Base-by-base conservation (phyloP, 202 grass and related monocot genomes). In the Alloteropsis angusta region DNA sequence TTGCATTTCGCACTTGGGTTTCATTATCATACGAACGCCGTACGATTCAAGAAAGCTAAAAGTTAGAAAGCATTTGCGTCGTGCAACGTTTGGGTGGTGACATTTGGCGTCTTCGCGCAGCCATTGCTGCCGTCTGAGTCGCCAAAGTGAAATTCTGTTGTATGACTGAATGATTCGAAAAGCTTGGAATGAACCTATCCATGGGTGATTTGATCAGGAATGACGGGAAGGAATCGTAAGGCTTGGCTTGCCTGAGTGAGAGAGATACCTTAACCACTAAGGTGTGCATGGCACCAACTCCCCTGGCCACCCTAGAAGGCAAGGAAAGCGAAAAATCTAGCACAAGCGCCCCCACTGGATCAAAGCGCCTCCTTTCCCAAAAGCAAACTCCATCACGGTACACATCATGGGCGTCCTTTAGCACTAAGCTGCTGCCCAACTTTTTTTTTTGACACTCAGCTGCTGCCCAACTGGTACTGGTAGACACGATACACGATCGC, bases 241-340 rank as follows among this genome's bases (percentile, higher is more conserved):
- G 74, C 53, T 74, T 74, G 25, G 43, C 60, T 75, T 74, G 75
- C 19, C 19, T 34, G 78, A 77, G 66, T 8, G 78, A 81, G 78
- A 85, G 78, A 81, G 78, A 85, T 89, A 78, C 77, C 82, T 82
- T 85, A 89, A 82, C 82, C 78, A 61, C 66, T 82, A 89, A 85
- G 87, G 73, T 68, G 60, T 57, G 41, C 80, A 41, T 80, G 76
- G 75, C 43, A 85, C 79, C 66, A 74, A 36, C 60, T 65, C 46
- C 50, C 75, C 50, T 61, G 28, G 64, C 80, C 42, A 61, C 43
- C 52, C 60, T 17, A 68, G 19, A 46, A 18, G 26, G 19, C 17
- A 35, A 60, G 21, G 76, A 13, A 70, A 56, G 68, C 34, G 15
- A 78, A 39, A 89, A 28, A 36, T 73, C 58, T 53, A 82, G 43